These are phyloP conservation scores for Circinella minor DNA, from an alignment of 371 early-diverging fungal species.

Conservation along the genomic window DNA sequence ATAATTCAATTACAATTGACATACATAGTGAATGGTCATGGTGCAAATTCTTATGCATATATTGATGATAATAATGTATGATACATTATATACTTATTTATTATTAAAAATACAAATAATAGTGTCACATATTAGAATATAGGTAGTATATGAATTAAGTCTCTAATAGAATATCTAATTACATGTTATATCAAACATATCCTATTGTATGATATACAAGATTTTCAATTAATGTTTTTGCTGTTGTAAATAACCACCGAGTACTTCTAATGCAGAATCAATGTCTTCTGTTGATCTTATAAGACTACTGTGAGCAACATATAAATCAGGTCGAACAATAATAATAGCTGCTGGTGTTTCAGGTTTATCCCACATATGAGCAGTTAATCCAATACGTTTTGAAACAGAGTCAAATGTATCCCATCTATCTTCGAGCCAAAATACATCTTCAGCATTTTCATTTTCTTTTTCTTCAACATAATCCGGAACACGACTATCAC, in stretches of 20 bases:
- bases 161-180: no score
- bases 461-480: slow-evolving; percentile 3
- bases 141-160: no score
- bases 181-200: no score
- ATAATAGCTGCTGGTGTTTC: slow-evolving; percentile 24
- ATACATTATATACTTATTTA: no score
- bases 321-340: slow-evolving; percentile 26
- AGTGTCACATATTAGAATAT: no score
- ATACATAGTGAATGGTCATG: no score
- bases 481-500: neutral
- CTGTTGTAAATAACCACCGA: slow-evolving; percentile 10
- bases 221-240: no score
- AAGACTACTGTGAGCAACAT: slow-evolving; percentile 21
- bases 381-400: slow-evolving; percentile 20
- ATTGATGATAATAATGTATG: no score
- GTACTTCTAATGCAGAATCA: slow-evolving; percentile 15
- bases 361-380: slow-evolving; percentile 11
- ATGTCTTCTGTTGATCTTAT: slow-evolving; percentile 16
- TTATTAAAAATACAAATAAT: no score
- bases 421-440: slow-evolving; percentile 22
- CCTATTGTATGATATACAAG: no score
- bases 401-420: slow-evolving; percentile 10
- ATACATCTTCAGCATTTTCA: slow-evolving; percentile 11
- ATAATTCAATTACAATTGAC: no score
- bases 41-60: no score